These are phyloP conservation scores for Camellia sinensis DNA, from an alignment of 148 eudicot species.

Conservation along the genomic window DNA sequence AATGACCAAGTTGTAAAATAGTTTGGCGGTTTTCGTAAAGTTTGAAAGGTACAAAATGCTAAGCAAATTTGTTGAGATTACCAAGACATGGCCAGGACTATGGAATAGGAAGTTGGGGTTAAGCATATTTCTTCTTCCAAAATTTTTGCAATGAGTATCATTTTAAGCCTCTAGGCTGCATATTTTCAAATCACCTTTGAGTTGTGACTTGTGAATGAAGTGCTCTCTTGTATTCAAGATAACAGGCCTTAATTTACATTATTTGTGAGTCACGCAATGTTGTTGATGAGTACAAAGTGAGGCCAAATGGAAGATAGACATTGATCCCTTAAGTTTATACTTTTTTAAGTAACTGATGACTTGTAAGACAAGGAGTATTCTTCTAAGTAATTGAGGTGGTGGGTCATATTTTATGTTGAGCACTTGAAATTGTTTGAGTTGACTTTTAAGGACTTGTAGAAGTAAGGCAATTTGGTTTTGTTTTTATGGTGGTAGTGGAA, in stretches of 20 bases:
- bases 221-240: background rate
- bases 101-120: background rate
- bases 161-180: background rate
- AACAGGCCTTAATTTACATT: background rate
- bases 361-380: background rate
- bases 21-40: background rate
- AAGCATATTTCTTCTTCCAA: background rate
- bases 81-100: background rate
- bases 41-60: background rate
- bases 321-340: background rate
- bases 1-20: background rate
- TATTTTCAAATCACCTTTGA: background rate
- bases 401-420: background rate
- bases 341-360: background rate
- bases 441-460: background rate
- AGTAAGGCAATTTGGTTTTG: background rate
- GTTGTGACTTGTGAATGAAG: background rate
- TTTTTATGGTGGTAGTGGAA: background rate
- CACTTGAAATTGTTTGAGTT: background rate
- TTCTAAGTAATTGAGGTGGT: background rate
- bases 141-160: background rate
- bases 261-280: background rate
- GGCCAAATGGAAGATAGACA: background rate
- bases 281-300: background rate
- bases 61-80: background rate